These are phyloP conservation scores for Basidiobolus meristosporus DNA, from an alignment of 371 early-diverging fungal genomes.

Conservation along the genomic window DNA sequence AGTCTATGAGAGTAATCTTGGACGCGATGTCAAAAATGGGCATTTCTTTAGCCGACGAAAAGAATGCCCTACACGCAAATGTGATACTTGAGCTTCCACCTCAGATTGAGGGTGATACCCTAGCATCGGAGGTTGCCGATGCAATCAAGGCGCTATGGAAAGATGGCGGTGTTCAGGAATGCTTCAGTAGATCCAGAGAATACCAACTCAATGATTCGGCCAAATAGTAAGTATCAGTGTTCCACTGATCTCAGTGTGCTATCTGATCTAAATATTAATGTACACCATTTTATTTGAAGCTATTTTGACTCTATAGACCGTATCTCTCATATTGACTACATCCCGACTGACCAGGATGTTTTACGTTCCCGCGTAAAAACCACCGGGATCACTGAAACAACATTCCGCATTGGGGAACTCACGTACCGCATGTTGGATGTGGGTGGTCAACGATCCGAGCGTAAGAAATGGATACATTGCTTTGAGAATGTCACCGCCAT, in stretches of 20 bases:
- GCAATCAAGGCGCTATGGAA: conserved; percentile 72
- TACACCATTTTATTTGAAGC: conserved; percentile 11
- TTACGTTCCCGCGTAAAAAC: conserved; percentile 72
- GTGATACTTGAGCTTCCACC: too few relatives aligned
- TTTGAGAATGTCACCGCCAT: conserved; percentile 94
- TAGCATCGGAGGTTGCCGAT: conserved; percentile 33
- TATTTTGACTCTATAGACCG: conserved; percentile 85
- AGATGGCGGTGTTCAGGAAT: conserved; percentile 61
- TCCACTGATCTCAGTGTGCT: too few relatives aligned
- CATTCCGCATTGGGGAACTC: conserved; percentile 63
- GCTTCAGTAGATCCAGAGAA: conserved; percentile 64
- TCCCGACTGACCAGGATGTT: conserved; percentile 81
- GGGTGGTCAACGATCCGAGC: conserved; percentile 79
- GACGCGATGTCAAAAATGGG: conserved; percentile 80
- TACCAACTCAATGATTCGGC: conserved; percentile 85
- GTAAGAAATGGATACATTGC: conserved; percentile 91
- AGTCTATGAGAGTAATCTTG: conserved; percentile 83
- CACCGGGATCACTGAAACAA: conserved; percentile 76
- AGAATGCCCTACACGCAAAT: conserved; percentile 52
- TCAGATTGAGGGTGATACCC: conserved; percentile 17
- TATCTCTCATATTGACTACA: conserved; percentile 50
- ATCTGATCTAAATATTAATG: too few relatives aligned
- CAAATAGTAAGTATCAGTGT: conserved; percentile 49
- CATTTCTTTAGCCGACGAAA: conserved; percentile 30
- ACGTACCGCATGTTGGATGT: conserved; percentile 89